Conservation (phyloP, 2,329 filamentous ascomycete genomes). For the Diaporthe ilicicola region DNA sequence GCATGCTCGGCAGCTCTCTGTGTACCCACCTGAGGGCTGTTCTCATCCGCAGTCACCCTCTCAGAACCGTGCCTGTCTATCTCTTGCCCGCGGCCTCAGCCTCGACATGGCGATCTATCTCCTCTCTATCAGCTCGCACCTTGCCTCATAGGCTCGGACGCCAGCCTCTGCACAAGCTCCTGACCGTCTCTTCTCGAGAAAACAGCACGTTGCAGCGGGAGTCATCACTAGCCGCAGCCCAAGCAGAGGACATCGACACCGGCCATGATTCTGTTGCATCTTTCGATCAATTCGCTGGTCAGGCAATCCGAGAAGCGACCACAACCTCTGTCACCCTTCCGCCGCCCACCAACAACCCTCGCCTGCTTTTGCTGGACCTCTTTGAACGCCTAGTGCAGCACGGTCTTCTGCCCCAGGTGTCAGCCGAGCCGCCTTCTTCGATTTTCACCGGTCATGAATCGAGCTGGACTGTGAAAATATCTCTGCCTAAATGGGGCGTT, state of each 20-base stretch:
- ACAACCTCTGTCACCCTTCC: not conserved
- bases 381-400: not conserved
- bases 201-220: not conserved
- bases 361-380: not conserved
- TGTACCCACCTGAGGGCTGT: not conserved
- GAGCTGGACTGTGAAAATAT: conserved; percentile 6
- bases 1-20: not conserved
- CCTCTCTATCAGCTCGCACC: not conserved
- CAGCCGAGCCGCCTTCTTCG: not conserved
- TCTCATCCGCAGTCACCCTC: not conserved
- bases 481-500: conserved; percentile 7
- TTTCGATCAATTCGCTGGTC: not conserved
- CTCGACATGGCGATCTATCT: not conserved
- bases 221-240: not conserved
- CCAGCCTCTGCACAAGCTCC: not conserved
- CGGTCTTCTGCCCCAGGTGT: conserved; percentile 17
- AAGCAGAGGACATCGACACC: not conserved
- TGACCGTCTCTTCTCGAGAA: not conserved
- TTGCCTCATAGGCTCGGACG: not conserved
- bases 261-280: not conserved
- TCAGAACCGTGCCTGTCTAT: not conserved
- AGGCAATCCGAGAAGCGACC: not conserved
- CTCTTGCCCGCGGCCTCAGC: not conserved
- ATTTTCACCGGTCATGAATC: not conserved
- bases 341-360: not conserved